A percentile compares a stretch with the other conserved stretches of the same genome.
phyloP scores from a whole-genome alignment of 176 grass and related monocot genomes.

The Oryza australiensis region DNA sequence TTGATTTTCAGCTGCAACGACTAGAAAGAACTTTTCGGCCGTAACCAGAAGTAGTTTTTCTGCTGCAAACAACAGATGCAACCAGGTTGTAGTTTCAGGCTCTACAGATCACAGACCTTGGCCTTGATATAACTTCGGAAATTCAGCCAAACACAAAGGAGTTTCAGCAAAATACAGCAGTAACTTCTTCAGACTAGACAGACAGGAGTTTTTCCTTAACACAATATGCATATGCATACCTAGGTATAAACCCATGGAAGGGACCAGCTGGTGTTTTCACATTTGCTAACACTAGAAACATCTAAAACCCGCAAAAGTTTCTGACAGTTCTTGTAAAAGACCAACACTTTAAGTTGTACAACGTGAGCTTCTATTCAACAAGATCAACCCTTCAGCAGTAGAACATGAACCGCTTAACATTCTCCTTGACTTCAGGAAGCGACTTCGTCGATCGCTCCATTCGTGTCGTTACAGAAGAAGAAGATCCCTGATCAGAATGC shows the following conservation, averaged over 20 bases:
- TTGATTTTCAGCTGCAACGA: background rate
- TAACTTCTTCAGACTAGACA: background rate
- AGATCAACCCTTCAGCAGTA: constrained; percentile 50
- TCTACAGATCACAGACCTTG: background rate
- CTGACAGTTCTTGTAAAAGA: background rate
- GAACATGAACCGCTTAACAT: constrained; percentile 73
- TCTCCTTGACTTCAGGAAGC: constrained; percentile 61
- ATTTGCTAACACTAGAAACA: background rate
- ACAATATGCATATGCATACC: background rate
- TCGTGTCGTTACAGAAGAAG: background rate
- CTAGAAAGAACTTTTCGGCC: background rate
- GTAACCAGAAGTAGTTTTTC: background rate
- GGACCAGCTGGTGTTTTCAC: background rate
- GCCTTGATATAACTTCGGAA: too few species aligned
- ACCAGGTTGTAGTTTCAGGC: background rate
- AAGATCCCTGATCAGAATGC: constrained; percentile 36
- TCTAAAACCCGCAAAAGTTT: background rate
- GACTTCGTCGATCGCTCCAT: constrained; percentile 14
- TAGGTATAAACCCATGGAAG: background rate
- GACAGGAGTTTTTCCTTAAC: background rate
- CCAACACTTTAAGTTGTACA: constrained; percentile 58
- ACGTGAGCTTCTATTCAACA: constrained; percentile 51
- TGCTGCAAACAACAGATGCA: background rate
- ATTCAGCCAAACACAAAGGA: background rate
- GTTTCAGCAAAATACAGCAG: background rate